phyloP scores from a whole-genome alignment of 2,329 filamentous ascomycete genomes.

The Cladosporium oxysporum region DNA sequence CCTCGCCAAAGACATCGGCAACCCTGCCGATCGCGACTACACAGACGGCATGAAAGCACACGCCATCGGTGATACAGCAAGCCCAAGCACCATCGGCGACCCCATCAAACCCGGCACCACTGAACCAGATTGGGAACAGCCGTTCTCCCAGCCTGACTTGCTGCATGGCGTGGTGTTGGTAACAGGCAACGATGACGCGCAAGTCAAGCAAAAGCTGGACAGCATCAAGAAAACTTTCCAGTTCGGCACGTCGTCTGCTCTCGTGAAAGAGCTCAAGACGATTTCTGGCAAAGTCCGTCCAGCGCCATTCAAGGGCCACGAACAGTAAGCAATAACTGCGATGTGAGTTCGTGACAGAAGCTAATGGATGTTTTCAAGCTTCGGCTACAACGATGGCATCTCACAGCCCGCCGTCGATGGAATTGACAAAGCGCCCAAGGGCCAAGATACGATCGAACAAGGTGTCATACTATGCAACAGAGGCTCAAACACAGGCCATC shows the following conservation, averaged over 20 bases:
- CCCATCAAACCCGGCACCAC: slow-evolving; percentile 35
- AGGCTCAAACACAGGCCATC: slow-evolving; percentile 31
- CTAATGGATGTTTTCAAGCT: slow-evolving; percentile 32
- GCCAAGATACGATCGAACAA: slow-evolving; percentile 37
- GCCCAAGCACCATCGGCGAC: slow-evolving; percentile 19
- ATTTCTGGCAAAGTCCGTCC: slow-evolving; percentile 40
- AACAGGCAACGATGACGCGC: slow-evolving; percentile 35
- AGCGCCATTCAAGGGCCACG: slow-evolving; percentile 40
- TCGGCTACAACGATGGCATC: slow-evolving; percentile 48
- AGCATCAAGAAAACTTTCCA: slow-evolving; percentile 37
- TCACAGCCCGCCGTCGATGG: slow-evolving; percentile 44
- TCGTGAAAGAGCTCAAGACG: slow-evolving; percentile 36
- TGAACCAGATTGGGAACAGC: slow-evolving; percentile 26
- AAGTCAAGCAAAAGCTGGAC: slow-evolving; percentile 33
- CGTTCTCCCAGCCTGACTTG: slow-evolving; percentile 36
- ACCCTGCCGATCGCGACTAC: slow-evolving; percentile 38
- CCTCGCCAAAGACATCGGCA: slow-evolving; percentile 29
- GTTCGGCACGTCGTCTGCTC: neutral
- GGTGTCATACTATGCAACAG: slow-evolving; percentile 43
- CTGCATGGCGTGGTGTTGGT: slow-evolving; percentile 43
- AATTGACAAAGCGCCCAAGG: slow-evolving; percentile 35
- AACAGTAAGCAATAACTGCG: slow-evolving; percentile 36
- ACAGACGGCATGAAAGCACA: slow-evolving; percentile 39
- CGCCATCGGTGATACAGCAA: slow-evolving; percentile 24
- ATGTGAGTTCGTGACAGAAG: neutral